Percentiles rank a stretch among this genome's conserved stretches.
Evolutionary conservation across 192 early-diverging fungal genomes (phyloP).

Genomic region (Podila clonocystis): DNA sequence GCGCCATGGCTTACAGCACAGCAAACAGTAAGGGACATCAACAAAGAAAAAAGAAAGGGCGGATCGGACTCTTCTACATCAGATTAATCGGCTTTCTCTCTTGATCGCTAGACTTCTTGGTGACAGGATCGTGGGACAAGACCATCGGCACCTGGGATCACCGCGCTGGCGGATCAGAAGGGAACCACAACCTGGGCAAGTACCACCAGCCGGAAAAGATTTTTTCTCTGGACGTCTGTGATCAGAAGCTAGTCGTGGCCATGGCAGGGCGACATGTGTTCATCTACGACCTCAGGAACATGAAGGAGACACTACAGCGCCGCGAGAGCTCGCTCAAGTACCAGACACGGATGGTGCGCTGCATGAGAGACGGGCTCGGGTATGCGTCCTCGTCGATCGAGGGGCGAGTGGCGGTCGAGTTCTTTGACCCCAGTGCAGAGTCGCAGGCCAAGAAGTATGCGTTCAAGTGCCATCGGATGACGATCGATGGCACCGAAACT

Average conservation of each 20-base stretch:
- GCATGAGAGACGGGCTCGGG: constrained; percentile 89
- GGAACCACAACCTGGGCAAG: constrained; percentile 30
- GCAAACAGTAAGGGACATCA: constrained; percentile 50
- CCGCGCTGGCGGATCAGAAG: constrained; percentile 53
- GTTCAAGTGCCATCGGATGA: constrained; percentile 96
- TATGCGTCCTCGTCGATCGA: constrained; percentile 94
- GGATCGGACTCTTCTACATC: background rate
- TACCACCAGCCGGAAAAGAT: constrained; percentile 80
- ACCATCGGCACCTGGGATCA: constrained; percentile 83
- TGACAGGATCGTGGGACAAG: constrained; percentile 95
- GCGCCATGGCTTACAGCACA: constrained; percentile 69
- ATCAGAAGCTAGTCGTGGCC: constrained; percentile 83
- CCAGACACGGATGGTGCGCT: constrained; percentile 85
- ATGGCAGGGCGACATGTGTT: constrained; percentile 80
- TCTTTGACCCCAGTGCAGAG: constrained; percentile 77
- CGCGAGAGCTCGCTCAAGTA: constrained; percentile 88
- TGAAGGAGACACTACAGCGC: constrained; percentile 74
- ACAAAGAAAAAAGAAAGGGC: too few species aligned
- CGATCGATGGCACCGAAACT: constrained; percentile 77
- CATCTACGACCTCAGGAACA: constrained; percentile 89
- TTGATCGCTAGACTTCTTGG: constrained; percentile 61
- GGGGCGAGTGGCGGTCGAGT: constrained; percentile 94
- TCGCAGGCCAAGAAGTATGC: constrained; percentile 87
- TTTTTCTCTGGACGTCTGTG: constrained; percentile 81
- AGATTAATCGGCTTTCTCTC: background rate